Percentiles rank a stretch among this genome's conserved stretches.
Conservation (phyloP, 495 filamentous ascomycete genomes). For the Hypoxylon fuscum region DNA sequence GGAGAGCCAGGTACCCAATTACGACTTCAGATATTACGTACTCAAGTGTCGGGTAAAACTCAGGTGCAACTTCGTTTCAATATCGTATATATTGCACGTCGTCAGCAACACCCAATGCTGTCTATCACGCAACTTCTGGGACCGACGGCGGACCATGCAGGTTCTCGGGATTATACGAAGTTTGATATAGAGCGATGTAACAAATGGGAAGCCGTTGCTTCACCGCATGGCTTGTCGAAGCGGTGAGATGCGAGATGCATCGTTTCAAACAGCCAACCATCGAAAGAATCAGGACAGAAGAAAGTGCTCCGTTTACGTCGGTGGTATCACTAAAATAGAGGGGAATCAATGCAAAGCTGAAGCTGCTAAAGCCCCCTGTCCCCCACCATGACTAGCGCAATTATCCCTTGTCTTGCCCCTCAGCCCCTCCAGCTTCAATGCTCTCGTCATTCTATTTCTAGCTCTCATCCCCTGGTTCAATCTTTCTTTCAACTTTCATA, state of each 20-base stretch:
- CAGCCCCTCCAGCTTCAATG: constrained; percentile 32
- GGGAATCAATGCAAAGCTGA: constrained; percentile 32
- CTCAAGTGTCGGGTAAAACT: constrained; percentile 14
- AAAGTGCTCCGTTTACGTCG: neutral
- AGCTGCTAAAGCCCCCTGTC: constrained; percentile 18
- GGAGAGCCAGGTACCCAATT: constrained; percentile 11
- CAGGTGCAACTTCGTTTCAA: constrained; percentile 12
- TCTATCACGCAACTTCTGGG: neutral
- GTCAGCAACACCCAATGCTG: constrained; percentile 14
- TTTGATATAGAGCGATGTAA: constrained; percentile 3
- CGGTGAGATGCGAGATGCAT: constrained; percentile 34
- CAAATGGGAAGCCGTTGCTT: constrained; percentile 28
- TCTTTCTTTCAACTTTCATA: neutral
- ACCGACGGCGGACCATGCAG: constrained; percentile 7
- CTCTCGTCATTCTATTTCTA: constrained; percentile 18
- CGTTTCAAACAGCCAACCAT: constrained; percentile 10
- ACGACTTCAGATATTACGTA: constrained; percentile 9
- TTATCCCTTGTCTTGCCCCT: constrained; percentile 29
- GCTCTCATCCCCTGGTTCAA: constrained; percentile 11
- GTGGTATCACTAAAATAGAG: constrained; percentile 29
- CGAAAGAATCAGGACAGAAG: neutral
- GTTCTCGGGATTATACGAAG: constrained; percentile 19
- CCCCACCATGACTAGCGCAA: constrained; percentile 15
- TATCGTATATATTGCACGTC: constrained; percentile 27
- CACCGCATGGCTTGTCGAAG: constrained; percentile 30